Base-by-base conservation (phyloP, 1,284 basidiomycete genomes). In the Agroathelia rolfsii region DNA sequence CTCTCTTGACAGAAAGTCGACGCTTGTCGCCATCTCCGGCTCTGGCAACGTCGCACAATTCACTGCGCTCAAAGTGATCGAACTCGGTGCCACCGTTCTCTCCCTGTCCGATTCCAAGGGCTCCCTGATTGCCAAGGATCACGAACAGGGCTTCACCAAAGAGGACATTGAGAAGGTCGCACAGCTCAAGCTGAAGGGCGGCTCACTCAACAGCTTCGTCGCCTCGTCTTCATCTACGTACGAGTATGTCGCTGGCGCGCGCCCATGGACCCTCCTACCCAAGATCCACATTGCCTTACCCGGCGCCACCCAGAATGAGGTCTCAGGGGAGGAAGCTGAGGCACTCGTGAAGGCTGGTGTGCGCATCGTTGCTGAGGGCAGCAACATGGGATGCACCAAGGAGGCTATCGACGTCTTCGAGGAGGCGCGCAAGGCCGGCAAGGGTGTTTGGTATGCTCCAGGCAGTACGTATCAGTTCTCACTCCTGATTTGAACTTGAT, bases 81-180 rank as follows among this genome's bases (percentile, higher is more conserved):
- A 83, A 56, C 76, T 85, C 48, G 83, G 82, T 36, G 82, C 71
- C 37, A 72, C 62, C 38, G 81, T 85, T 34, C 59, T 82, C 48
- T 76, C 80, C n/a, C 69, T 87, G 42, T 83, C 78, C 44, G 83
- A 87, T 62, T 85, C 81, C 40, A 76, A 74, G 51, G 83, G 83
- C 38, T 58, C 77, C 6, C 61, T 86, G 43, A 66, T 85, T 52
- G 65, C 77, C 34, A 46, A 53, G 36, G 41, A 25, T 5, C n/a
- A n/a, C n/a, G 50, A 56, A 52, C 56, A 66, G 36, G 76, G 76
- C 30, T 79, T 76, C 64, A 69, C 68, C 28, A 61, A 65, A 39
- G 69, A 66, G 29, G 67, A 76, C 48, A 62, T 84, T 41, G 49
- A 62, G 37, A 57, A 62, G 40, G 68, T 84, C 38, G 73, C 60